Evolutionary conservation across 2,329 filamentous ascomycete genomes (phyloP).

Genomic region (Colletotrichum cuscutae): DNA sequence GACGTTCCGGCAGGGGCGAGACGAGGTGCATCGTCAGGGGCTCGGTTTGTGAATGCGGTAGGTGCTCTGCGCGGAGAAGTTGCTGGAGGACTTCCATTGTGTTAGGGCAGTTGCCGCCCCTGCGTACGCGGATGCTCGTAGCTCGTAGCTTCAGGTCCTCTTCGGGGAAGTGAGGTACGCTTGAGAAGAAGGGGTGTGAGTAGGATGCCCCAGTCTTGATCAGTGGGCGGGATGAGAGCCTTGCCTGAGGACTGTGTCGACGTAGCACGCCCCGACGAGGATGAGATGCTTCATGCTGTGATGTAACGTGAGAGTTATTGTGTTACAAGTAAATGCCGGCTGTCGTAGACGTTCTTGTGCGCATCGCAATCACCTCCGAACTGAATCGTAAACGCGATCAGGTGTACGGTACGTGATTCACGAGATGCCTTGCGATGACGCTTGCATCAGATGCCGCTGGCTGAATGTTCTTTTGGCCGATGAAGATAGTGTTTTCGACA

Average conservation of each 20-base stretch:
- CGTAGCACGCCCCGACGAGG: slow-evolving; percentile 74
- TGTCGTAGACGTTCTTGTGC: background rate
- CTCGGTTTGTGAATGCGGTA: slow-evolving; percentile 8
- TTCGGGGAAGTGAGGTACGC: slow-evolving; percentile 72
- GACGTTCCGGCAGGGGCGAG: slow-evolving; percentile 62
- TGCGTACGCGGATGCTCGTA: slow-evolving; percentile 64
- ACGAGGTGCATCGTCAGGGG: slow-evolving; percentile 55
- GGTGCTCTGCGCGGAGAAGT: slow-evolving; percentile 51
- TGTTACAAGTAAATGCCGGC: background rate
- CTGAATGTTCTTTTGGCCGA: background rate
- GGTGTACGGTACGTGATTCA: background rate
- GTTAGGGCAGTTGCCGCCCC: slow-evolving; percentile 80
- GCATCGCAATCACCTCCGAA: background rate
- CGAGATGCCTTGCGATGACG: background rate
- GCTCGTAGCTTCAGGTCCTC: slow-evolving; percentile 82
- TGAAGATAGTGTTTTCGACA: background rate
- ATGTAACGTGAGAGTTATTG: background rate
- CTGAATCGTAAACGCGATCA: background rate
- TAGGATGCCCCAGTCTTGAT: background rate
- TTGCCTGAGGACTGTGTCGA: slow-evolving; percentile 76
- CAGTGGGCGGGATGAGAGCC: slow-evolving; percentile 38
- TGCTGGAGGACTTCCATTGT: slow-evolving; percentile 77
- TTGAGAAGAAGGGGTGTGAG: slow-evolving; percentile 43
- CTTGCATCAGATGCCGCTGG: background rate
- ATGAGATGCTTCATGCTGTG: slow-evolving; percentile 65